These are phyloP conservation scores for Mycena albidolilacea DNA, from an alignment of 768 basidiomycete genomes.

Conservation along the genomic window DNA sequence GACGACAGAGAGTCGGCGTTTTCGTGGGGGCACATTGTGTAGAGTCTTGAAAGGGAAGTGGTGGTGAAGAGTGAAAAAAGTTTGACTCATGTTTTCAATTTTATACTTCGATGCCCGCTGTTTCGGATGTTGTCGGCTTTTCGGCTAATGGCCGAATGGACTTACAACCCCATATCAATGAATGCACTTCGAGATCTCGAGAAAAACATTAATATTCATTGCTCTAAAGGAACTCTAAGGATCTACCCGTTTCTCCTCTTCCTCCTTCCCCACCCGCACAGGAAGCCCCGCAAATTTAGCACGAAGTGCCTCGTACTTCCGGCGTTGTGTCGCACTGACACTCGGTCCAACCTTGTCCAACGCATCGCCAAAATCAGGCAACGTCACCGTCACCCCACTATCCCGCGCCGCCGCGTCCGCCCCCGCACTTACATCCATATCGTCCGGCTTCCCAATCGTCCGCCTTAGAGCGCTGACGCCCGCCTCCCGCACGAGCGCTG, in stretches of 20 bases:
- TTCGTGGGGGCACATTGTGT: slow-evolving; percentile 75
- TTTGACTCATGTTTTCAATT: slow-evolving; percentile 6
- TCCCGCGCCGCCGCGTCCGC: slow-evolving; percentile 35
- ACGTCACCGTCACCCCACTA: slow-evolving; percentile 62
- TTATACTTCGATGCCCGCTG: slow-evolving; percentile 16
- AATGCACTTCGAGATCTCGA: no score
- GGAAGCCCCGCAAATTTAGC: slow-evolving; percentile 89
- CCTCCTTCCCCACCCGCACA: slow-evolving; percentile 63
- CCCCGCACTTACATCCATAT: slow-evolving; percentile 67
- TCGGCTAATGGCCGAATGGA: slow-evolving; percentile 17
- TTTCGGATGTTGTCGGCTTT: slow-evolving; percentile 3
- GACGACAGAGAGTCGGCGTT: slow-evolving; percentile 64
- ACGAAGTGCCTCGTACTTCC: slow-evolving; percentile 85
- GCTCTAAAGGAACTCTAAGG: slow-evolving; percentile 29
- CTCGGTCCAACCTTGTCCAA: slow-evolving; percentile 89
- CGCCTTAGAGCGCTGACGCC: slow-evolving; percentile 87
- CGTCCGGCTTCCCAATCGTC: slow-evolving; percentile 76
- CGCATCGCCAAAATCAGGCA: slow-evolving; percentile 81
- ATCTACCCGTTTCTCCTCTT: slow-evolving; percentile 49
- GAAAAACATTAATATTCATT: no score
- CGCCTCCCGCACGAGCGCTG: slow-evolving; percentile 90
- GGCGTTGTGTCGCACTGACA: slow-evolving; percentile 84
- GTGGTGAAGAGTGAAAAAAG: neutral
- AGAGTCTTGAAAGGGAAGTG: slow-evolving; percentile 17
- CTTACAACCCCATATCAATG: no score